Base-by-base conservation (phyloP, 106 monocot genomes). In the Agapanthus africanus region DNA sequence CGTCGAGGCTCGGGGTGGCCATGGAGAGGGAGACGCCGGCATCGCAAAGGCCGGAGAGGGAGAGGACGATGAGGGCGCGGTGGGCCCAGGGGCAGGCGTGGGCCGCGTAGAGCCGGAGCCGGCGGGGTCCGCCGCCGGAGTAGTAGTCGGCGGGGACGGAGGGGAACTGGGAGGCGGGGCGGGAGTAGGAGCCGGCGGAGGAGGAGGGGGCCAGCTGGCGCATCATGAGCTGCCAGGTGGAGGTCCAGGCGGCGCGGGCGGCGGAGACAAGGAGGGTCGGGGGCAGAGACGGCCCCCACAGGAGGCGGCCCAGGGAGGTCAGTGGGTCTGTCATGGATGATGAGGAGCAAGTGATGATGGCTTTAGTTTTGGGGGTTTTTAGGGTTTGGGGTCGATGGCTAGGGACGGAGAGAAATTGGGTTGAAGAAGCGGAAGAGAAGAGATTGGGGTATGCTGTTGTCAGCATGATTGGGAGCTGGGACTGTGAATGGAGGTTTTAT, bases 1-100 rank as follows among this genome's bases (percentile, higher is more conserved):
- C 68, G 76, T 88, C 82, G 30, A 75, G 38, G 40, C 86, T 83
- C 34, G 97, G 88, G 26, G 70, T 62, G 36, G 77, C 91, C 59
- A 95, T 9, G 30, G 86, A 86, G 44, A 91, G 67, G 52, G 76
- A 72, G 40, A 91, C 34, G 37, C 13, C 19, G 16, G 25, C 10
- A 42, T 86, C 81, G 66, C n/a, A n/a, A n/a, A 90, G 87, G 70
- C 37, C 52, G 28, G 60, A 70, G 61, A 94, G 73, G 52, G 91
- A 83, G 70, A 91, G 91, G 75, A 82, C 76, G 71, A 95, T 66
- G 66, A 95, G 85, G 74, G 82, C 40, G 28, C 95, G 88, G 80
- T 95, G 95, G 25, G 95, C 95, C 91, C 95, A 95, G 27, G 95
- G 95, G 84, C 95, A 91, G 54, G 95, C 70, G 52, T 84, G 83